Percentiles rank a stretch among this genome's conserved stretches.
Conservation (phyloP, 768 basidiomycete genomes). For the Serendipita sp. region DNA sequence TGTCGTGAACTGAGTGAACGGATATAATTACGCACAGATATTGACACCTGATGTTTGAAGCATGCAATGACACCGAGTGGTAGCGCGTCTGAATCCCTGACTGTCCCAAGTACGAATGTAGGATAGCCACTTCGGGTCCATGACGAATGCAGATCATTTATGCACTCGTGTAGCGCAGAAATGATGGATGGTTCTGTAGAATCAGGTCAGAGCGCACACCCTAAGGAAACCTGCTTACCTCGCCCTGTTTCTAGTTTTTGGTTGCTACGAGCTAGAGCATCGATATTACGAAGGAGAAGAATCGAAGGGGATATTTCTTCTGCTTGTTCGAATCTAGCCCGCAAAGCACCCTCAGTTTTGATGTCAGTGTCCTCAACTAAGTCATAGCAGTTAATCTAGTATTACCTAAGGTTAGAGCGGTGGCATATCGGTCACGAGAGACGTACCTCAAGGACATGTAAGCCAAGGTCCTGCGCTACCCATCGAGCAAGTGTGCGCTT, state of each 20-base stretch:
- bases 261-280: slow-evolving; percentile 58
- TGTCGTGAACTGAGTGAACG: background rate
- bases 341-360: slow-evolving; percentile 58
- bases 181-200: slow-evolving; percentile 39
- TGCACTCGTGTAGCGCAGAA: slow-evolving; percentile 44
- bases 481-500: slow-evolving; percentile 48
- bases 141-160: slow-evolving; percentile 36
- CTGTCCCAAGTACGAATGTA: slow-evolving; percentile 60
- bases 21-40: background rate
- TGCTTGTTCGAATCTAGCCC: slow-evolving; percentile 63
- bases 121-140: slow-evolving; percentile 54
- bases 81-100: slow-evolving; percentile 46
- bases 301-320: slow-evolving; percentile 69
- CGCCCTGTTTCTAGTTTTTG: slow-evolving; percentile 49
- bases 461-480: slow-evolving; percentile 16
- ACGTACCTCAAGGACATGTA: slow-evolving; percentile 57
- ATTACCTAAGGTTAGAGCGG: background rate
- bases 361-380: slow-evolving; percentile 60
- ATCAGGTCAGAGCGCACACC: background rate
- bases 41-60: slow-evolving; percentile 71
- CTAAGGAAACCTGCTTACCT: slow-evolving; percentile 25
- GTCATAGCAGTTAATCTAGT: slow-evolving; percentile 74
- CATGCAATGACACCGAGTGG: slow-evolving; percentile 44
- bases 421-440: background rate
- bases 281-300: slow-evolving; percentile 60